Conservation (phyloP, 495 filamentous ascomycete genomes). For the Penicillium herquei region DNA sequence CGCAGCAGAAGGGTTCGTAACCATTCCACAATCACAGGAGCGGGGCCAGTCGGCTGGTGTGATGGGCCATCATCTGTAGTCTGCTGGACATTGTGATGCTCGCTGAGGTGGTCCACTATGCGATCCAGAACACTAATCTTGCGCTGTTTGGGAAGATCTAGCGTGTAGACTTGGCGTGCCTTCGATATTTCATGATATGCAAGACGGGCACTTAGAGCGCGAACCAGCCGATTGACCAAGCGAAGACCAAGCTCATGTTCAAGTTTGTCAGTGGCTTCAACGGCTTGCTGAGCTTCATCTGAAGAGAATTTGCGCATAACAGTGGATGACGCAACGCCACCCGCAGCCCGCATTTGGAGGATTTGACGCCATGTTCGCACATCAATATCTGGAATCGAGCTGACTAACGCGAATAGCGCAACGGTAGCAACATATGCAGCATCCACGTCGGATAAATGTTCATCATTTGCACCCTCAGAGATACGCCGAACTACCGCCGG, state of each 20-base stretch:
- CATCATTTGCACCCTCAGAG: conserved; percentile 27
- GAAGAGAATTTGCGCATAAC: conserved; percentile 37
- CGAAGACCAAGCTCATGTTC: conserved; percentile 61
- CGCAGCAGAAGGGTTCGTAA: conserved; percentile 70
- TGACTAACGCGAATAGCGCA: conserved; percentile 55
- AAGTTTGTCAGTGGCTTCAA: conserved; percentile 50
- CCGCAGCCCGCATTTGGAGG: conserved; percentile 51
- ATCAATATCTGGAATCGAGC: conserved; percentile 47
- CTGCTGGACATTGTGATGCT: conserved; percentile 30
- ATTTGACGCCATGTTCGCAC: conserved; percentile 50
- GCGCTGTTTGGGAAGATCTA: conserved; percentile 32
- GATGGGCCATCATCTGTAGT: conserved; percentile 27
- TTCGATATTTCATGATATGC: conserved; percentile 54
- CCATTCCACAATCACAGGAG: conserved; percentile 71
- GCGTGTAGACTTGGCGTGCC: conserved; percentile 34
- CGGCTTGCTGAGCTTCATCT: conserved; percentile 26
- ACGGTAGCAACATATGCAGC: conserved; percentile 57
- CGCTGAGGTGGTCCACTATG: conserved; percentile 39
- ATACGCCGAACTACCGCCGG: conserved; percentile 28
- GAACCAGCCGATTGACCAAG: conserved; percentile 53
- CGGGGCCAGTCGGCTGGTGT: conserved; percentile 36
- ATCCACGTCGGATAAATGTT: conserved; percentile 51
- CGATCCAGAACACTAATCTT: conserved; percentile 36
- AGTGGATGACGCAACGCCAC: conserved; percentile 49
- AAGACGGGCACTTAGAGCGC: conserved; percentile 50